phyloP scores from a whole-genome alignment of 1,139 yeast genomes.

The Pichiaceae sp. region DNA sequence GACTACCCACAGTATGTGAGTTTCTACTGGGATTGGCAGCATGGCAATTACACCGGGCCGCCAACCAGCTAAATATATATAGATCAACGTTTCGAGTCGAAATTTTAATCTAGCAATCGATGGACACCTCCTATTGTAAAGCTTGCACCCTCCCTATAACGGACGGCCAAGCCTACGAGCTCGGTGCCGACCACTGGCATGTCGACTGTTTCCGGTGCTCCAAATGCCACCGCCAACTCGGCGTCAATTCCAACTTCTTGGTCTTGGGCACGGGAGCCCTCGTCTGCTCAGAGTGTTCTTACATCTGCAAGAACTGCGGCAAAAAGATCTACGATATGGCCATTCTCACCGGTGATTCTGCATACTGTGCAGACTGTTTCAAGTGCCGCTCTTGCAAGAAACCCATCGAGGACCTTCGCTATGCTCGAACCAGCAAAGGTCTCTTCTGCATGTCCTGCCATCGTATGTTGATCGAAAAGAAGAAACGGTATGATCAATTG shows the following conservation, averaged over 20 bases:
- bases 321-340: constrained; percentile 93
- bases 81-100: not conserved
- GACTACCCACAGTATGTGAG: constrained; percentile 14
- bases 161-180: constrained; percentile 75
- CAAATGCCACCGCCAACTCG: constrained; percentile 67
- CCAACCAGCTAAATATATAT: not conserved
- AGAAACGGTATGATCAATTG: constrained; percentile 45
- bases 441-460: constrained; percentile 92
- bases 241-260: constrained; percentile 81
- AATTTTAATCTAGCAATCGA: not conserved
- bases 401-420: constrained; percentile 81
- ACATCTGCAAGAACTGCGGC: constrained; percentile 79
- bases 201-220: constrained; percentile 87
- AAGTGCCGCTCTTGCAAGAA: constrained; percentile 84
- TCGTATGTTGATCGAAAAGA: constrained; percentile 68
- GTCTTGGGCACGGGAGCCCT: constrained; percentile 89
- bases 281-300: constrained; percentile 86
- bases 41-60: not conserved
- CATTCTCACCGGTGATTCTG: constrained; percentile 91
- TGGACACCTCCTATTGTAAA: constrained; percentile 16
- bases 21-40: constrained; percentile 22
- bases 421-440: constrained; percentile 92
- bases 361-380: constrained; percentile 88
- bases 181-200: constrained; percentile 95
- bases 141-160: constrained; percentile 34